Conservation (phyloP, 441 rosid species). For the Francoa sonchifolia region DNA sequence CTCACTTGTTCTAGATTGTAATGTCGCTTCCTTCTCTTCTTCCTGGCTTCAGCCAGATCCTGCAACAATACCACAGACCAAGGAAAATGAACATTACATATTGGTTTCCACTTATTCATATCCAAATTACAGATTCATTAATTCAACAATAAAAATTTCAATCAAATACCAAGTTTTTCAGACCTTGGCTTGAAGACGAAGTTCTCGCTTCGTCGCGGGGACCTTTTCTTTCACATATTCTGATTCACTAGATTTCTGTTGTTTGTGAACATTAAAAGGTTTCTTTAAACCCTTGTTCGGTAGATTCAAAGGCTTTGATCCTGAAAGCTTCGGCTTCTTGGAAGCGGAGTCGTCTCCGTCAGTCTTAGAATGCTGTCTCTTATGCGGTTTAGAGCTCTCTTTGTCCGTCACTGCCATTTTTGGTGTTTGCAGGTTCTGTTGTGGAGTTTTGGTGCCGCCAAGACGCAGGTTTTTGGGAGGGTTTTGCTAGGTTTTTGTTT, state of each 20-base stretch:
- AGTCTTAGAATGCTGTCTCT: too few relatives aligned
- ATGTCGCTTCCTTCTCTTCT: constrained; percentile 73
- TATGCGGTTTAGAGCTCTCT: too few relatives aligned
- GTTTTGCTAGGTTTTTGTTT: too few relatives aligned
- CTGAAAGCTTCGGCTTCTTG: constrained; percentile 44
- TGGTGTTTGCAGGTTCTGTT: too few relatives aligned
- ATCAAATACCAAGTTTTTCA: neutral
- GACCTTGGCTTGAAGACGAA: constrained; percentile 70
- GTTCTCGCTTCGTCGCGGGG: constrained; percentile 38
- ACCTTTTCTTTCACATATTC: constrained; percentile 15
- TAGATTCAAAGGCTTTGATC: constrained; percentile 13
- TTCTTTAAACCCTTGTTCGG: constrained; percentile 15
- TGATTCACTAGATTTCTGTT: constrained; percentile 18
- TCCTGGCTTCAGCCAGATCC: constrained; percentile 80
- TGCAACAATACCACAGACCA: constrained; percentile 15
- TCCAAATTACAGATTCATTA: neutral
- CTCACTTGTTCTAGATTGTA: constrained; percentile 69
- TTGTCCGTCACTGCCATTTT: too few relatives aligned
- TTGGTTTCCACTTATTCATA: neutral
- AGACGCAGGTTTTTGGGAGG: too few relatives aligned
- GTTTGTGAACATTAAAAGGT: constrained; percentile 14
- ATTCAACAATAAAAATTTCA: neutral
- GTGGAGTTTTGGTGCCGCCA: too few relatives aligned
- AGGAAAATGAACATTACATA: neutral
- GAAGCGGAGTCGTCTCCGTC: constrained; percentile 14